Evolutionary conservation across 2,329 filamentous ascomycete species (phyloP).

Genomic region (Cytospora schulzeri): DNA sequence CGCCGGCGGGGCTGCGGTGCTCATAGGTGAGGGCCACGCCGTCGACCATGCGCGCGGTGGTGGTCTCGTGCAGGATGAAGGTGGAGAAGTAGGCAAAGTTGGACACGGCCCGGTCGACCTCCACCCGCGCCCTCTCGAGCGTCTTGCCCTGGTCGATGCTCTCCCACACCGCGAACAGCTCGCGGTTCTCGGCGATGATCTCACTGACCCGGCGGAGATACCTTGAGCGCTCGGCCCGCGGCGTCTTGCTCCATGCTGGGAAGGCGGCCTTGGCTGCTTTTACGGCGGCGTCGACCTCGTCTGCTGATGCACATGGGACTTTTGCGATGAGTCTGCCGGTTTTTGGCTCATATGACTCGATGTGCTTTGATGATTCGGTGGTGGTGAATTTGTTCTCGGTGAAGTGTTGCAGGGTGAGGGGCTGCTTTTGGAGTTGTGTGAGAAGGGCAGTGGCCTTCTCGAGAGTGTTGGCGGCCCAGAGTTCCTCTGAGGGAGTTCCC

Average conservation of each 20-base stretch:
- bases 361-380: slow-evolving; percentile 20
- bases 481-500: slow-evolving; percentile 17
- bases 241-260: slow-evolving; percentile 35
- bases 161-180: slow-evolving; percentile 40
- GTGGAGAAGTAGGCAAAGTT: slow-evolving; percentile 42
- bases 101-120: slow-evolving; percentile 38
- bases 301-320: slow-evolving; percentile 32
- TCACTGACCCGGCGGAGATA: slow-evolving; percentile 34
- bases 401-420: slow-evolving; percentile 31
- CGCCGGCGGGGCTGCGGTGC: slow-evolving; percentile 38
- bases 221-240: slow-evolving; percentile 32
- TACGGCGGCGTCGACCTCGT: slow-evolving; percentile 33
- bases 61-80: slow-evolving; percentile 39
- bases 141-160: slow-evolving; percentile 42
- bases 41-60: slow-evolving; percentile 37
- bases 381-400: slow-evolving; percentile 27
- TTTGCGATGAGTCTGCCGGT: slow-evolving; percentile 33
- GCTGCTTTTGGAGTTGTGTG: slow-evolving; percentile 4
- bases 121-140: slow-evolving; percentile 36
- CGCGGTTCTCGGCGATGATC: slow-evolving; percentile 35
- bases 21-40: slow-evolving; percentile 38
- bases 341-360: slow-evolving; percentile 37
- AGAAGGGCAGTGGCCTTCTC: slow-evolving; percentile 35
- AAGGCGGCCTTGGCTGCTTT: slow-evolving; percentile 33
- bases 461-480: slow-evolving; percentile 35